phyloP scores from a whole-genome alignment of 1,139 yeast species.

The Citeromyces siamensis region DNA sequence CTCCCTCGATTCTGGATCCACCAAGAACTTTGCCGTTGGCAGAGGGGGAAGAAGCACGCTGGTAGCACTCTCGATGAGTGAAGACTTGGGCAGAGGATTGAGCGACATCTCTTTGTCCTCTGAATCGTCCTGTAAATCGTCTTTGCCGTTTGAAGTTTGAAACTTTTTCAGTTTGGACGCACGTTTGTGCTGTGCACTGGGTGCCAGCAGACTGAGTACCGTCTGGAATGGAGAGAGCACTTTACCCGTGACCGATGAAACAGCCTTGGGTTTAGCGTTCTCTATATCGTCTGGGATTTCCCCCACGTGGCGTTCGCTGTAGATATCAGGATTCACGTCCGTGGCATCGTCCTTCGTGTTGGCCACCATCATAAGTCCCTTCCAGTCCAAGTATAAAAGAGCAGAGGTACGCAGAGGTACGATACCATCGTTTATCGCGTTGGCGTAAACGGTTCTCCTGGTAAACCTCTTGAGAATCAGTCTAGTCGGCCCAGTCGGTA shows the following conservation, averaged over 20 bases:
- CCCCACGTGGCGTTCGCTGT: slow-evolving; percentile 11
- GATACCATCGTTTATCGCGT: slow-evolving; percentile 74
- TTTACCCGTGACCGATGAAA: slow-evolving; percentile 8
- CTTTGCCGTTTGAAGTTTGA: slow-evolving; percentile 17
- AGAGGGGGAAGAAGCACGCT: slow-evolving; percentile 77
- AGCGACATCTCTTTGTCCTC: slow-evolving; percentile 11
- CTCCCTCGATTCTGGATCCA: slow-evolving; percentile 43
- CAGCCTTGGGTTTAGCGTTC: slow-evolving; percentile 5
- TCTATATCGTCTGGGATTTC: slow-evolving; percentile 21
- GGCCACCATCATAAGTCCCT: slow-evolving; percentile 35
- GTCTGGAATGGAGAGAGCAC: slow-evolving; percentile 31
- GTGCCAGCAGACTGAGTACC: slow-evolving; percentile 24
- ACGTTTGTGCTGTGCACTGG: slow-evolving; percentile 18
- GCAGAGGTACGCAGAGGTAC: slow-evolving; percentile 89
- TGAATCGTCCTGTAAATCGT: slow-evolving; percentile 6
- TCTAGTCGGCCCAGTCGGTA: slow-evolving; percentile 80
- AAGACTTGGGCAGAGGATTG: slow-evolving; percentile 42
- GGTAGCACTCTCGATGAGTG: slow-evolving; percentile 75
- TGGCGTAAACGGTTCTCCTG: slow-evolving; percentile 68
- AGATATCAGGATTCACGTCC: slow-evolving; percentile 1
- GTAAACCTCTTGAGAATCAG: slow-evolving; percentile 46
- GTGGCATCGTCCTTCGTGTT: neutral
- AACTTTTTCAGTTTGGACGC: slow-evolving; percentile 19
- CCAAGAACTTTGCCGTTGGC: slow-evolving; percentile 60
- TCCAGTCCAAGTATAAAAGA: slow-evolving; percentile 67